These are phyloP conservation scores for Floccularia luteovirens DNA, from an alignment of 768 basidiomycete species.

Conservation along the genomic window DNA sequence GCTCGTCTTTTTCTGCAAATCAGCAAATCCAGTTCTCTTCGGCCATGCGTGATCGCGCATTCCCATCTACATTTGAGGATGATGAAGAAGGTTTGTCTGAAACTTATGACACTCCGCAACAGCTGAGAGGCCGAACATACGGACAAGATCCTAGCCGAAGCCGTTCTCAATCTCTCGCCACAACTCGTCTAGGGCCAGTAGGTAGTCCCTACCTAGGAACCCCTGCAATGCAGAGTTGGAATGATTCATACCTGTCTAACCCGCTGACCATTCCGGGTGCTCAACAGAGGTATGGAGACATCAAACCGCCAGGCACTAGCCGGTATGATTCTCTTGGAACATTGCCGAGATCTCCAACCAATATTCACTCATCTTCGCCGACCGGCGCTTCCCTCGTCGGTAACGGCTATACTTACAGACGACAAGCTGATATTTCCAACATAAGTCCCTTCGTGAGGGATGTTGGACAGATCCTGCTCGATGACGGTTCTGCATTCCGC, in stretches of 20 bases:
- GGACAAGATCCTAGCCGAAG: constrained; percentile 61
- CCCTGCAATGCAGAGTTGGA: constrained; percentile 51
- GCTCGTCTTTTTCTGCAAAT: constrained; percentile 59
- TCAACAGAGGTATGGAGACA: constrained; percentile 43
- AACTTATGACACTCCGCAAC: constrained; percentile 41
- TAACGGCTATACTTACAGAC: constrained; percentile 35
- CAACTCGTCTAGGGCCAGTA: constrained; percentile 46
- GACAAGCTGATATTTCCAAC: constrained; percentile 55
- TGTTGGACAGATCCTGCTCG: constrained; percentile 68
- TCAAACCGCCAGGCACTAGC: constrained; percentile 53
- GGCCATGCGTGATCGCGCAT: constrained; percentile 58
- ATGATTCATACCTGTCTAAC: constrained; percentile 42
- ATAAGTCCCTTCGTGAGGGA: constrained; percentile 85
- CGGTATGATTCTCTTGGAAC: constrained; percentile 60
- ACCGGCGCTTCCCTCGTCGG: constrained; percentile 29
- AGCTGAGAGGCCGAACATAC: constrained; percentile 20
- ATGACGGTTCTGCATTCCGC: constrained; percentile 65
- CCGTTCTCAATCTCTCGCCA: constrained; percentile 70
- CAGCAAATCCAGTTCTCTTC: constrained; percentile 51
- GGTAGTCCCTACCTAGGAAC: constrained; percentile 37
- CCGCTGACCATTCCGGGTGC: constrained; percentile 40
- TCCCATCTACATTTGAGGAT: constrained; percentile 76
- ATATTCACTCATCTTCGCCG: constrained; percentile 39
- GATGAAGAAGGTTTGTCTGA: constrained; percentile 67
- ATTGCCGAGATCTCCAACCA: constrained; percentile 46